Evolutionary conservation across 306 rosid genomes (phyloP).

Genomic region (Vigna radiata): DNA sequence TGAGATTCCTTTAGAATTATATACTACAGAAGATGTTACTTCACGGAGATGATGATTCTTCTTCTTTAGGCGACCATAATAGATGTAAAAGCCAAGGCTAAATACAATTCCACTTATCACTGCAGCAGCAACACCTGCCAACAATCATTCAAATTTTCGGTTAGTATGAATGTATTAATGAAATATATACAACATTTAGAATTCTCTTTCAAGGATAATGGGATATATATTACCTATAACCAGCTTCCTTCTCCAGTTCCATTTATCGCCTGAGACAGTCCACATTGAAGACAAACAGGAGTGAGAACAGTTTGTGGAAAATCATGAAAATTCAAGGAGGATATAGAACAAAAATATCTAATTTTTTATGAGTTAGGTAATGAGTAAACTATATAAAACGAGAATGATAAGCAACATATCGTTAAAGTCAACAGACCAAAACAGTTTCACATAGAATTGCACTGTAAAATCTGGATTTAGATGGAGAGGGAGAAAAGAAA

Average conservation of each 20-base stretch:
- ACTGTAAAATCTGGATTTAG: not conserved
- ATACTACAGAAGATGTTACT: conserved; percentile 33
- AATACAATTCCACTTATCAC: conserved; percentile 23
- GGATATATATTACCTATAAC: conserved; percentile 43
- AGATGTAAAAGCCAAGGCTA: conserved; percentile 41
- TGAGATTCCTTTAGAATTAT: conserved; percentile 51
- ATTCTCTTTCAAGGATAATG: not conserved
- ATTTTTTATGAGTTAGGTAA: not conserved
- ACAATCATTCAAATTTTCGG: conserved; percentile 27
- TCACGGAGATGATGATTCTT: conserved; percentile 32
- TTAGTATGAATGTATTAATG: conserved; percentile 1
- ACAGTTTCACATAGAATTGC: not conserved
- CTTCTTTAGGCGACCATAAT: conserved; percentile 41
- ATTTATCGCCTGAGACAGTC: conserved; percentile 51
- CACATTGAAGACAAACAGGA: conserved; percentile 35
- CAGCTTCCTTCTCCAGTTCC: conserved; percentile 45
- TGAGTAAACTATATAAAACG: not conserved
- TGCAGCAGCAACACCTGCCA: conserved; percentile 45
- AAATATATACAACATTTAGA: not conserved
- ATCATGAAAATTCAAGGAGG: conserved; percentile 17
- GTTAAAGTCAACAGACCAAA: conserved; percentile 39
- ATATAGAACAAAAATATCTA: not conserved
- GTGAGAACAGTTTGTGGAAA: conserved; percentile 25
- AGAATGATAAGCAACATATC: not conserved
- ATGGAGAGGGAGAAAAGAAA: not conserved